Percentiles rank a stretch among this genome's conserved stretches.
Conservation (phyloP, 768 basidiomycete genomes). For the Lactarius sanguifluus region DNA sequence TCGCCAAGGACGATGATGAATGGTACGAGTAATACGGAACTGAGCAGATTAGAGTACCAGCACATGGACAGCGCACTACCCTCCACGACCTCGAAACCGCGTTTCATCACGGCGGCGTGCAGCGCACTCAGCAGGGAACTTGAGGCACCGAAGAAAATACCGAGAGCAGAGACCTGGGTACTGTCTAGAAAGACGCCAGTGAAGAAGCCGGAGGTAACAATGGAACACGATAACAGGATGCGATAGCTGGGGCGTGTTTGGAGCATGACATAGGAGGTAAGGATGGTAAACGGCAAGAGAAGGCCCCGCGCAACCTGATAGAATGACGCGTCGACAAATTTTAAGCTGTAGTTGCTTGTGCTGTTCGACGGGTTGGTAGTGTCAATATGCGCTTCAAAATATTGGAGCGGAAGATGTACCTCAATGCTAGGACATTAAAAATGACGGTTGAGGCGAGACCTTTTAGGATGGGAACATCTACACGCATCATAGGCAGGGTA, state of each 20-base stretch:
- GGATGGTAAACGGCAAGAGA: slow-evolving; percentile 90
- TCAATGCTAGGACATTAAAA: slow-evolving; percentile 81
- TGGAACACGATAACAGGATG: slow-evolving; percentile 69
- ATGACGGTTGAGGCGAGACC: slow-evolving; percentile 73
- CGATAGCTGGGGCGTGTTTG: slow-evolving; percentile 71
- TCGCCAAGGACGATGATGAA: slow-evolving; percentile 77
- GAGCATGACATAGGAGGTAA: slow-evolving; percentile 79
- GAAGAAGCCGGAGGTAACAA: slow-evolving; percentile 94
- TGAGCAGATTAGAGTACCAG: slow-evolving; percentile 90
- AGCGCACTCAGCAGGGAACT: slow-evolving; percentile 85
- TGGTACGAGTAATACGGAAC: slow-evolving; percentile 70
- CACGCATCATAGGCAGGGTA: slow-evolving; percentile 56
- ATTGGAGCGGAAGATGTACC: slow-evolving; percentile 43
- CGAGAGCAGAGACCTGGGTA: slow-evolving; percentile 55
- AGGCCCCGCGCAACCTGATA: slow-evolving; percentile 95
- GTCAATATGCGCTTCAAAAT: slow-evolving; percentile 20
- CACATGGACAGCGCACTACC: slow-evolving; percentile 83
- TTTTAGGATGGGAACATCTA: slow-evolving; percentile 65
- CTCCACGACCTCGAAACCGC: slow-evolving; percentile 72
- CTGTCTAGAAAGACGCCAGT: slow-evolving; percentile 81
- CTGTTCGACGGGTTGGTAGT: slow-evolving; percentile 38
- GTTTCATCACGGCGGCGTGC: slow-evolving; percentile 95
- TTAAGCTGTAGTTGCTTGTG: slow-evolving; percentile 87
- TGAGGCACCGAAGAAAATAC: slow-evolving; percentile 77
- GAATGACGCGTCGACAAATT: slow-evolving; percentile 93